Evolutionary conservation across 441 rosid genomes (phyloP).

Genomic region (Populus trichocarpa): DNA sequence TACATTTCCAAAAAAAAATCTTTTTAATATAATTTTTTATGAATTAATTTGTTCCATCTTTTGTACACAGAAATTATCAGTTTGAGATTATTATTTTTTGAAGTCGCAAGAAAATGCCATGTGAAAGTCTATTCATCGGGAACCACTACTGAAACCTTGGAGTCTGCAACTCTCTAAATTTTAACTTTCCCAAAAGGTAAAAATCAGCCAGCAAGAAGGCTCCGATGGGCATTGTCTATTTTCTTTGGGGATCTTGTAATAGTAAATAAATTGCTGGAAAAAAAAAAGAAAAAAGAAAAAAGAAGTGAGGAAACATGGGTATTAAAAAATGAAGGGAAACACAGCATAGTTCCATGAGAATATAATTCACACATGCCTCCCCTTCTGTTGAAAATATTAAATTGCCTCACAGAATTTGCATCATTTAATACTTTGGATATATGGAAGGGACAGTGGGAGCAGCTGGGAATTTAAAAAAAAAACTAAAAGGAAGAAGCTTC

Average conservation of each 20-base stretch:
- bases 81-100: too few relatives aligned
- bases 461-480: not conserved
- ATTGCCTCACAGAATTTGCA: not conserved
- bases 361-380: not conserved
- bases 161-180: not conserved
- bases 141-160: not conserved
- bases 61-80: not conserved
- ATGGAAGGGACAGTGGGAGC: not conserved
- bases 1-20: too few relatives aligned
- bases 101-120: not conserved
- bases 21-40: not conserved
- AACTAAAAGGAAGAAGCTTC: not conserved
- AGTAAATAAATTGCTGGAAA: not conserved
- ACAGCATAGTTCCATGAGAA: conserved; percentile 6
- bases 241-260: not conserved
- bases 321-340: not conserved
- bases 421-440: not conserved
- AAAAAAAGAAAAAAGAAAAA: not conserved
- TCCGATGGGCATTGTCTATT: not conserved
- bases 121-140: not conserved
- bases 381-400: not conserved
- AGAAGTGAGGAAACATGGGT: too few relatives aligned
- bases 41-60: not conserved
- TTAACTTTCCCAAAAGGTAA: not conserved
- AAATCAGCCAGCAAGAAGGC: not conserved